Evolutionary conservation across 352 stramenopile species (phyloP), one percentile per base, ranked within the genome.

Genomic region (Pythium periplocum): DNA sequence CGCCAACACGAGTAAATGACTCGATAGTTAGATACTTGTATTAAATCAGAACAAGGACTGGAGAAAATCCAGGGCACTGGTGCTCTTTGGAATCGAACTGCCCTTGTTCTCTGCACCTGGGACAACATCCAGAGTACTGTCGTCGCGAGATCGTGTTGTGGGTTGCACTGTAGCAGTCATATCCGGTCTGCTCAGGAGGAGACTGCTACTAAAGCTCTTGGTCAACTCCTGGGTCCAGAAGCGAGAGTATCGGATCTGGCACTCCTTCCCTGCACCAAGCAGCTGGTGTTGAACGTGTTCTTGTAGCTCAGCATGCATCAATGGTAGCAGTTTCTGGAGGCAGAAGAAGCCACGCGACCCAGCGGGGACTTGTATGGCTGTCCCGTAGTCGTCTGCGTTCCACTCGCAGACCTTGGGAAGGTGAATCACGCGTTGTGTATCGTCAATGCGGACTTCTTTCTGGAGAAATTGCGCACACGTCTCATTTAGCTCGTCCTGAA

Each of bases 401-500:
- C 79, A 90, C 43, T 89, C 71, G 45, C 81, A 84, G 2, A 88
- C 42, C 1, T 72, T 62, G 4, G 82, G 82, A 12, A 93, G 65
- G 42, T 64, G 69, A 35, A 93, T 72, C 1, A 77, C 50, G 2
- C 71, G 65, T 10, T 72, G 59, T 1, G 51, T 10, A 9, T 65
- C 54, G 26, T 82, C 69, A n/a, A 86, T 57, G 6, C 59, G 48
- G 1, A 87, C 39, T 48, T 86, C 68, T 4, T 54, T 55, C 41
- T 59, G 40, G 37, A 87, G 48, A 57, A 79, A 87, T 1, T 34
- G 26, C 0, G 72, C 66, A 59, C 79, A 81, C 1, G 68, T 68
- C 12, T 66, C 45, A 39, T 94, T 75, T 34, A 98, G 61, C 64
- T 98, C 79, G n/a, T 76, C 56, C 37, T 93, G 64, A 0, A 96